Evolutionary conservation across 768 basidiomycete species (phyloP).

Genomic region (Hypsizygus marmoreus): DNA sequence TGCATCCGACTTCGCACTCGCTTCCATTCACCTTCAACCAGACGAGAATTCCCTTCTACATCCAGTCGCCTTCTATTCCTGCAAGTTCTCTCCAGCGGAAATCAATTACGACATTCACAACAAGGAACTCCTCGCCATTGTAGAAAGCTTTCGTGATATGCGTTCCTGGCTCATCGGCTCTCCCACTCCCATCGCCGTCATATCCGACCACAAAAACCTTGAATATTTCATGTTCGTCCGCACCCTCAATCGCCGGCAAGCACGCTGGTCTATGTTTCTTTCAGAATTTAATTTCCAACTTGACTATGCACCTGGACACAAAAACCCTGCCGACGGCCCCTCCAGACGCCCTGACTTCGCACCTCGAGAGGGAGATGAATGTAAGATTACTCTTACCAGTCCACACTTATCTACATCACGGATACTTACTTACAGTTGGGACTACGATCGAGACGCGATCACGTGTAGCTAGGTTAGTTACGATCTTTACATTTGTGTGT

Average conservation of each 20-base stretch:
- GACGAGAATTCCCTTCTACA: constrained; percentile 27
- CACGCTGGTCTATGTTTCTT: constrained; percentile 46
- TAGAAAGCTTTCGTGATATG: constrained; percentile 38
- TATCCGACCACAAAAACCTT: constrained; percentile 42
- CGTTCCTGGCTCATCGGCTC: constrained; percentile 32
- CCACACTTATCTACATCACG: too few species aligned
- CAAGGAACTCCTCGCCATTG: constrained; percentile 52
- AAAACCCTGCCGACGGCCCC: constrained; percentile 31
- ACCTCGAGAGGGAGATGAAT: constrained; percentile 31
- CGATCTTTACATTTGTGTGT: too few species aligned
- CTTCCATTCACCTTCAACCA: constrained; percentile 31
- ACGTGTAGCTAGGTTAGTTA: too few species aligned
- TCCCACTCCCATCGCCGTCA: constrained; percentile 20
- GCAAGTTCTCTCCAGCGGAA: constrained; percentile 36
- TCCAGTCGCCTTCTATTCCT: constrained; percentile 41
- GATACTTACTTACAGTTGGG: too few species aligned
- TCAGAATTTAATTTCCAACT: constrained; percentile 39
- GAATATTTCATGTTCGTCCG: constrained; percentile 42
- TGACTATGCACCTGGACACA: constrained; percentile 27
- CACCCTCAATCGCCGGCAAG: constrained; percentile 46
- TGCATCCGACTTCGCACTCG: constrained; percentile 36
- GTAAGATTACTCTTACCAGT: too few species aligned
- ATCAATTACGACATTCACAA: constrained; percentile 52
- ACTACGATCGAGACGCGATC: too few species aligned
- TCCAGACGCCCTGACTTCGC: constrained; percentile 31